Evolutionary conservation across 768 basidiomycete genomes (phyloP).

Genomic region (Russula earlei): DNA sequence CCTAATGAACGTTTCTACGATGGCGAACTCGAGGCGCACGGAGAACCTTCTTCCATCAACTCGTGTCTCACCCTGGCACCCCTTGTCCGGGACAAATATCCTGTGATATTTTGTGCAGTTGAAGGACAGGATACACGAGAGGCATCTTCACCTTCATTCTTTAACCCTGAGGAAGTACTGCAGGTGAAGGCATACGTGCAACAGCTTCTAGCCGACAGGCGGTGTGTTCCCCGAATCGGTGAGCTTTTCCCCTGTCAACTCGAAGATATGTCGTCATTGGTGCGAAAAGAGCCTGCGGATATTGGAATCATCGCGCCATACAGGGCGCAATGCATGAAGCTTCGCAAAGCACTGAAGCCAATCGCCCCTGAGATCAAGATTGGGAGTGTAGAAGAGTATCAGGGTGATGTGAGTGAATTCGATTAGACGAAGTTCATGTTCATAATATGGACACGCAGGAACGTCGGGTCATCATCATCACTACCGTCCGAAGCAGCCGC

Average conservation of each 20-base stretch:
- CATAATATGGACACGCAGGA: constrained; percentile 23
- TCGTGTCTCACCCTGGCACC: constrained; percentile 23
- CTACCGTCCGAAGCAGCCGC: constrained; percentile 31
- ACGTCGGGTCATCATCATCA: constrained; percentile 32
- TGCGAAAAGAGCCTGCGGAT: constrained; percentile 40
- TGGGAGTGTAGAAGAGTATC: constrained; percentile 59
- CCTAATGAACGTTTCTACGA: constrained; percentile 54
- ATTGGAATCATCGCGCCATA: constrained; percentile 59
- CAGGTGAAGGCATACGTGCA: constrained; percentile 42
- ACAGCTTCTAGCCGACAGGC: constrained; percentile 21
- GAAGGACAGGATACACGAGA: constrained; percentile 60
- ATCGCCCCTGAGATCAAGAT: constrained; percentile 38
- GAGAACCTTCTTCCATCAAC: constrained; percentile 26
- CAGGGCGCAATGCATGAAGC: constrained; percentile 37
- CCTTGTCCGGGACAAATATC: constrained; percentile 39
- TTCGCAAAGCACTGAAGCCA: constrained; percentile 27
- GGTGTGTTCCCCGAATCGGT: constrained; percentile 33
- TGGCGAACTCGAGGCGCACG: constrained; percentile 42
- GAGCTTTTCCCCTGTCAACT: not conserved
- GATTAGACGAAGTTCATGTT: constrained; percentile 23
- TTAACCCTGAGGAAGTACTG: constrained; percentile 52
- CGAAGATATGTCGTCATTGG: not conserved
- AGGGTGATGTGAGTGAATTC: constrained; percentile 35
- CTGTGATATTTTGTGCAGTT: constrained; percentile 47
- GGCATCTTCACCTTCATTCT: constrained; percentile 58